phyloP scores from a whole-genome alignment of 2,329 filamentous ascomycete species.

The Diaporthe batatas region DNA sequence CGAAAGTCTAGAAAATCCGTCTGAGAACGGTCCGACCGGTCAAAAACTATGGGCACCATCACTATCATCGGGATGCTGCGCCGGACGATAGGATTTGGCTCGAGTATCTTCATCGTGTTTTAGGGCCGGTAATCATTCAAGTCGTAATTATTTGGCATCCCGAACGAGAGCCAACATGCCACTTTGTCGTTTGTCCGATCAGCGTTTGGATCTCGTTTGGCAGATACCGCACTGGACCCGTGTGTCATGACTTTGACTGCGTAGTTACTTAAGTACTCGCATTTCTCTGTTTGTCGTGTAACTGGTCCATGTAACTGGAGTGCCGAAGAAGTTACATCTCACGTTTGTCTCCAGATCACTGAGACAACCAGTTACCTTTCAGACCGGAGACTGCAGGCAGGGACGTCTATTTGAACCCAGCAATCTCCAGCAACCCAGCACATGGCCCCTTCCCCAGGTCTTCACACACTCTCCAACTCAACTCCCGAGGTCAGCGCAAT shows the following conservation, averaged over 20 bases:
- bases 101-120: too few relatives aligned
- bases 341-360: not conserved
- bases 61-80: too few relatives aligned
- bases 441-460: too few relatives aligned
- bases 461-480: not conserved
- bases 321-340: not conserved
- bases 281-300: not conserved
- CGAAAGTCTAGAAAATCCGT: too few relatives aligned
- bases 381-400: too few relatives aligned
- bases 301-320: not conserved
- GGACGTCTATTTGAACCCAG: not conserved
- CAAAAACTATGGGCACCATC: too few relatives aligned
- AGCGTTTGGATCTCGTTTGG: not conserved
- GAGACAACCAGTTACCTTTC: too few relatives aligned
- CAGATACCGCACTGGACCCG: not conserved
- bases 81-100: too few relatives aligned
- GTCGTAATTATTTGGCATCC: not conserved
- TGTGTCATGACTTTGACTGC: not conserved
- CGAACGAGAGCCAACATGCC: not conserved
- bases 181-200: not conserved
- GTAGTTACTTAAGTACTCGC: too few relatives aligned
- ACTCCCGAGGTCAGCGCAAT: not conserved
- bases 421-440: not conserved
- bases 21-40: too few relatives aligned
- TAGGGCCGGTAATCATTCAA: too few relatives aligned